Evolutionary conservation across 2,329 filamentous ascomycete genomes (phyloP).

Genomic region (Reticulascus tulasneorum): DNA sequence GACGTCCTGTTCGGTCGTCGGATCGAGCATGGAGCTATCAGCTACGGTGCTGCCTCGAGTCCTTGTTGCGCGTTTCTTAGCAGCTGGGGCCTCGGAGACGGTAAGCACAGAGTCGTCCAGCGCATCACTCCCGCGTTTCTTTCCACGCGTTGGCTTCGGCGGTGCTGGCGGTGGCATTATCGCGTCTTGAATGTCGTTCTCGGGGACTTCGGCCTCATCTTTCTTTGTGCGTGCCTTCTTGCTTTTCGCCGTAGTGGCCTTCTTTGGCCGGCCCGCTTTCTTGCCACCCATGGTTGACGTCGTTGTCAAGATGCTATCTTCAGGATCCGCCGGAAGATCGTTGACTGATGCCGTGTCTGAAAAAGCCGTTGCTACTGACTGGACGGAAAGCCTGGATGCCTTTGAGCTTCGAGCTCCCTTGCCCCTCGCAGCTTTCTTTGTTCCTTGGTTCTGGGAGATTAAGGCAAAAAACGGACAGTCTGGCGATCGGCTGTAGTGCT

Average conservation of each 20-base stretch:
- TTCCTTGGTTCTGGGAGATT: slow-evolving; percentile 49
- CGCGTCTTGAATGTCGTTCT: slow-evolving; percentile 29
- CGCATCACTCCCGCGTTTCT: slow-evolving; percentile 61
- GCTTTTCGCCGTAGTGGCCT: slow-evolving; percentile 44
- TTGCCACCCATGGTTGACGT: slow-evolving; percentile 53
- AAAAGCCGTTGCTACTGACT: slow-evolving; percentile 48
- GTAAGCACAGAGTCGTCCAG: slow-evolving; percentile 44
- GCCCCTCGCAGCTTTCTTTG: slow-evolving; percentile 53
- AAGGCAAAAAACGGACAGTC: slow-evolving; percentile 81
- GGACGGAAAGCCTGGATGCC: slow-evolving; percentile 59
- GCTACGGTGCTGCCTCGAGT: slow-evolving; percentile 42
- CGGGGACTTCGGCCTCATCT: slow-evolving; percentile 33
- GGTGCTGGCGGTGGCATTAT: slow-evolving; percentile 28
- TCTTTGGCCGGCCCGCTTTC: slow-evolving; percentile 50
- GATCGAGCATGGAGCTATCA: slow-evolving; percentile 34
- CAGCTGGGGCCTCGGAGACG: slow-evolving; percentile 42
- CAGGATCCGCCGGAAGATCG: slow-evolving; percentile 45
- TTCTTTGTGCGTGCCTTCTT: slow-evolving; percentile 54
- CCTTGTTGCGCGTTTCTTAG: slow-evolving; percentile 56
- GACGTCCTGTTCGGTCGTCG: slow-evolving; percentile 31
- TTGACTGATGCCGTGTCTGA: slow-evolving; percentile 47
- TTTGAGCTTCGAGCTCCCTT: slow-evolving; percentile 62
- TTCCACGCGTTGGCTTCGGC: slow-evolving; percentile 45
- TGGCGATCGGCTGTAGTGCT: slow-evolving; percentile 76
- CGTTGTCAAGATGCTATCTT: slow-evolving; percentile 58